Conservation (phyloP, 108 stramenopile species). For the Stephanodiscus minutulus region DNA sequence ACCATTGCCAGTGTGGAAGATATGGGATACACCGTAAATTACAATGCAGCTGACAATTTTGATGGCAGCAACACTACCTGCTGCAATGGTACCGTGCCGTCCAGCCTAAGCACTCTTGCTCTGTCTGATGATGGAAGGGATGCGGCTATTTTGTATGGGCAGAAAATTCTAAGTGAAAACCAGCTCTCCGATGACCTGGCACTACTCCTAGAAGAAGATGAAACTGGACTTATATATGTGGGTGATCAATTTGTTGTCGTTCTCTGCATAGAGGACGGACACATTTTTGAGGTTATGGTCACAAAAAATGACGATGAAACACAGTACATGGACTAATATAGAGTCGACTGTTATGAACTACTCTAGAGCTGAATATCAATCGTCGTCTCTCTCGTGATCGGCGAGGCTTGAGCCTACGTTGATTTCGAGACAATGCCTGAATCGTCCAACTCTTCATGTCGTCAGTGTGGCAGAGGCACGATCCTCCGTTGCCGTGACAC, state of each 20-base stretch:
- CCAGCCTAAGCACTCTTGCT: background rate
- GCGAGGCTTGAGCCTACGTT: too few relatives aligned
- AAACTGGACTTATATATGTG: background rate
- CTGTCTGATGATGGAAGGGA: conserved; percentile 1
- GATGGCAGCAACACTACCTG: background rate
- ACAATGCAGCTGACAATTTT: conserved; percentile 22
- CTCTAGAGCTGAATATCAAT: too few relatives aligned
- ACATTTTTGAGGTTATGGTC: background rate
- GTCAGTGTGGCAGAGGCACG: too few relatives aligned
- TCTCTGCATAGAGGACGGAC: background rate
- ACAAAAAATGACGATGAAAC: background rate
- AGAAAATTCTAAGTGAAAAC: background rate
- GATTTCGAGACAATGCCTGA: too few relatives aligned
- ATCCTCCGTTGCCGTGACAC: too few relatives aligned
- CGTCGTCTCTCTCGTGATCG: too few relatives aligned
- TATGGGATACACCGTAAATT: conserved; percentile 39
- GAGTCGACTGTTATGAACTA: too few relatives aligned
- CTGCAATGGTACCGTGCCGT: background rate
- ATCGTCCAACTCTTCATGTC: too few relatives aligned
- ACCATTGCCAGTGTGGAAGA: conserved; percentile 43
- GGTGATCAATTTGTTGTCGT: background rate
- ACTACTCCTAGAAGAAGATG: background rate
- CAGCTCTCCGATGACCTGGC: background rate
- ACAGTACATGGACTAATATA: too few relatives aligned
- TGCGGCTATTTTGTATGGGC: background rate